Evolutionary conservation across 331 rosid genomes (phyloP).

Genomic region (Acacia concinna): DNA sequence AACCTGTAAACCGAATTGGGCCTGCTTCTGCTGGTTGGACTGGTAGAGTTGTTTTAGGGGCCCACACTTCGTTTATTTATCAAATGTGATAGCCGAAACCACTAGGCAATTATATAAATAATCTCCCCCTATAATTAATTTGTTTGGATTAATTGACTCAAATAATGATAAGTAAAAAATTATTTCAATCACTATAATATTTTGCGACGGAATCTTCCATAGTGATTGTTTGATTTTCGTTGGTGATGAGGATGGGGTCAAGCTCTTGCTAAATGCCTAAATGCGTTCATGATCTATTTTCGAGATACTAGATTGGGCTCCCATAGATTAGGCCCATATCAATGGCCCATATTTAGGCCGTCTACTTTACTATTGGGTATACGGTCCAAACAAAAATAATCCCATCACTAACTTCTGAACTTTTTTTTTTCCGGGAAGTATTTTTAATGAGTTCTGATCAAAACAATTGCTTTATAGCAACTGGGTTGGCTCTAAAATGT

Average conservation of each 20-base stretch:
- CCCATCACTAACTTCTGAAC: background rate
- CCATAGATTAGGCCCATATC: background rate
- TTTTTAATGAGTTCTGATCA: too few relatives aligned
- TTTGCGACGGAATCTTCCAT: background rate
- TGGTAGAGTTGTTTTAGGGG: too few relatives aligned
- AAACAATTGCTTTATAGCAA: too few relatives aligned
- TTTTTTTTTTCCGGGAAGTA: too few relatives aligned
- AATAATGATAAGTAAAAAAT: background rate
- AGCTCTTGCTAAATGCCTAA: background rate
- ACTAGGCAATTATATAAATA: background rate
- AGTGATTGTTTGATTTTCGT: background rate
- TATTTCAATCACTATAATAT: background rate
- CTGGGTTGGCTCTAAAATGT: too few relatives aligned
- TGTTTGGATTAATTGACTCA: background rate
- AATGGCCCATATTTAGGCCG: background rate
- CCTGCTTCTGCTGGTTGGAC: too few relatives aligned
- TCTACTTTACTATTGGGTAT: background rate
- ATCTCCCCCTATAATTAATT: background rate
- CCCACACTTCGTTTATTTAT: too few relatives aligned
- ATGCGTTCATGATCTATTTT: background rate
- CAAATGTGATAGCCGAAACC: background rate
- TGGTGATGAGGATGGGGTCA: background rate
- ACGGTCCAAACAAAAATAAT: background rate
- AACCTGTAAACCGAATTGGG: too few relatives aligned
- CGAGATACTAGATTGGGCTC: background rate